Base-by-base conservation (phyloP, 1,284 basidiomycete genomes). In the Inonotus hispidus region DNA sequence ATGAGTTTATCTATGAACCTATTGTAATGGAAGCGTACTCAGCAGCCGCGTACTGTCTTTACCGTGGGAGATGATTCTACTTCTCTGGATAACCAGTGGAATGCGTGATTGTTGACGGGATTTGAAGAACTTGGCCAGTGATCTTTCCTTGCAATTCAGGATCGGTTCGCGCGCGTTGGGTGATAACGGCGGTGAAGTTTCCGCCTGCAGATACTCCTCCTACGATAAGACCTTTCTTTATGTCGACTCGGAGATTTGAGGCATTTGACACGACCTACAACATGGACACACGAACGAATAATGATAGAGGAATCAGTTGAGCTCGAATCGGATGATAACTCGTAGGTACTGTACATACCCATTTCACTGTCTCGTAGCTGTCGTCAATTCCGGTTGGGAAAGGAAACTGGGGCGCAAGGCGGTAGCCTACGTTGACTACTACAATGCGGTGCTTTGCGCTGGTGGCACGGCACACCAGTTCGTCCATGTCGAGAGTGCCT, bases 311-410 rank as follows among this genome's bases (percentile, higher is more conserved):
- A 21, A 7, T 23, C 11, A 49, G 37, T 27, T 7, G 23, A 49
- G 4, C 11, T 2, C 46, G 46, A 25, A 23, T 3, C 21, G 2
- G 19, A 29, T 32, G 32, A 32, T 32, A 8, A 3, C 3, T 4
- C 32, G 32, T 32, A 39, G n/a, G 38, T 39, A 39, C n/a, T 7
- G 0, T 11, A 29, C 64, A 14, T 43, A 72, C 70, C 69, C 74
- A 77, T 64, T 70, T 68, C 2, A 77, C 63, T 1, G 71, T 68
- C 6, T 71, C 70, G 39, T 71, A 72, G 19, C 71, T 67, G 58
- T 79, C 78, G 14, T 76, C 68, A 3, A 74, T 66, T 0, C 71
- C 69, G 0, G 69, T 71, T 0, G 78, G 78, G 67, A 72, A 79
- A 0, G 73, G 72, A 59, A 73, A 61, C 53, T 76, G 74, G 0